Evolutionary conservation across 805 yeast genomes (phyloP).

Genomic region (Cyberlindnera nakhonratchasimensis): DNA sequence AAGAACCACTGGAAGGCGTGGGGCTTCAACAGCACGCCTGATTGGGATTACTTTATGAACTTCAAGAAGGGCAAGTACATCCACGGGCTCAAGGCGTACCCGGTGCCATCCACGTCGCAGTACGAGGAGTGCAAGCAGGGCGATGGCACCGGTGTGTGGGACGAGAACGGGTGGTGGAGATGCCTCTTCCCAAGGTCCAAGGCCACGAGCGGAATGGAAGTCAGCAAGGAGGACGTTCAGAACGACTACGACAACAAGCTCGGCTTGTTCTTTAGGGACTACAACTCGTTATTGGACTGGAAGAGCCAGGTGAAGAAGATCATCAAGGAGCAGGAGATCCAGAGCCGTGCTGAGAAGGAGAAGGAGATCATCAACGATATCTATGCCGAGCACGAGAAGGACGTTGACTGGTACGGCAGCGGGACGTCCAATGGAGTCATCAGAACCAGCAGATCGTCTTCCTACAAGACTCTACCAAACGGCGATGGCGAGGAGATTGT

Average conservation of each 20-base stretch:
- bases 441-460: conserved; percentile 28
- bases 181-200: conserved; percentile 72
- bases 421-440: neutral
- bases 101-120: conserved; percentile 54
- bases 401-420: conserved; percentile 15
- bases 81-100: conserved; percentile 48
- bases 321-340: conserved; percentile 36
- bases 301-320: conserved; percentile 48
- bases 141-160: conserved; percentile 80
- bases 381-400: conserved; percentile 2
- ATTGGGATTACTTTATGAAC: conserved; percentile 15
- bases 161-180: conserved; percentile 81
- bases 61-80: conserved; percentile 13
- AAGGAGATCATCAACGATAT: conserved; percentile 16
- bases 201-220: conserved; percentile 29
- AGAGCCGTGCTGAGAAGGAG: conserved; percentile 14
- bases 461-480: conserved; percentile 36
- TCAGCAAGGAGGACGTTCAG: conserved; percentile 58
- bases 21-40: conserved; percentile 6
- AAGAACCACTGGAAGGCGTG: conserved; percentile 8
- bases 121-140: conserved; percentile 61
- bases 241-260: conserved; percentile 39
- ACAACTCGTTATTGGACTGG: conserved; percentile 67
- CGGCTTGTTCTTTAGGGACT: conserved; percentile 63
- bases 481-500: conserved; percentile 43